Evolutionary conservation across 805 yeast species (phyloP), one percentile per base, ranked within the genome.

Genomic region (Saccharomycopsis sp.): DNA sequence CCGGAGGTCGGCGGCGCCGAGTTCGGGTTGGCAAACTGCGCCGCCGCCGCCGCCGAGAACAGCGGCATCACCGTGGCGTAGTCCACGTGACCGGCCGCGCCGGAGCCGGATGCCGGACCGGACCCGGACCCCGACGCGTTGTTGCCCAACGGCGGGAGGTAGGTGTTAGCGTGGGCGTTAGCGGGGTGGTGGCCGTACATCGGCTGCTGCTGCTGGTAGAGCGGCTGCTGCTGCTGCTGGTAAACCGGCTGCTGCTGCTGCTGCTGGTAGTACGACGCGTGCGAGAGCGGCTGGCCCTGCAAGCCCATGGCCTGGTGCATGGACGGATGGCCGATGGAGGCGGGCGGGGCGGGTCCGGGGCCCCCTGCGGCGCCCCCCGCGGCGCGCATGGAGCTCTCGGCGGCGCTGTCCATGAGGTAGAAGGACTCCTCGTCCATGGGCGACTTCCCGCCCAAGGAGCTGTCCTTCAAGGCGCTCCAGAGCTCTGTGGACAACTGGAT

Each of bases 361-460:
- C 24, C 52, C 7, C 44, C 20, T 24, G 56, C 53, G 44, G 62
- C 61, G 16, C 54, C 53, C 18, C 18, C 61, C 1, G 62, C 63
- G 18, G 61, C 40, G 7, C 63, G 61, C 24, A 55, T 40, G 12
- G 67, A 64, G 51, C 60, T 60, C 29, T 68, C 63, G 50, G 61
- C 62, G 12, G 65, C 57, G 16, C 70, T 67, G 61, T 79, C 83
- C 65, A 78, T 68, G 57, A 73, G 75, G 63, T 77, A 80, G 59
- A 71, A 73, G 0, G 81, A 76, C 62, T 79, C 83, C 60, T 79
- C 82, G 58, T 79, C 83, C 50, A 74, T 67, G 12, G 72, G 66
- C 56, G 65, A 63, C 66, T 80, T 78, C 0, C 83, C 84, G 1
- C 91, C 90, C 20, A 84, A 70, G 0, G 84, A 75, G 14, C 81